phyloP scores from a whole-genome alignment of 2,329 filamentous ascomycete genomes.

The Scolecobasidium constrictum region DNA sequence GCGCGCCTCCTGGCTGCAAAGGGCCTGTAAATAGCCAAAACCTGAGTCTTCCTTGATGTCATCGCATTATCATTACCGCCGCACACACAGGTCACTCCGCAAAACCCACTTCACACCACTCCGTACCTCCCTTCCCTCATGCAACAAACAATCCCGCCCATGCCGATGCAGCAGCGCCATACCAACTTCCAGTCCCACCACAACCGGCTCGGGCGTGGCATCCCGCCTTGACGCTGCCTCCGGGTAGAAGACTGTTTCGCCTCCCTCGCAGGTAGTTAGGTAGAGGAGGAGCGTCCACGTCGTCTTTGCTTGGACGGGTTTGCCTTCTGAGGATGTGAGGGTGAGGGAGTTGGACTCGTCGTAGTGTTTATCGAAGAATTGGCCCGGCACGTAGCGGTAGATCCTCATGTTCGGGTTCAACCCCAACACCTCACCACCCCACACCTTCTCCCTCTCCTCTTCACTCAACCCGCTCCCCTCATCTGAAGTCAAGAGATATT shows the following conservation, averaged over 20 bases:
- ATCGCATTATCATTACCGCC: constrained; percentile 35
- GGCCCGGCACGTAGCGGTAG: constrained; percentile 74
- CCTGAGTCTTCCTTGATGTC: no score
- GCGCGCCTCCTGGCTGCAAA: constrained; percentile 1
- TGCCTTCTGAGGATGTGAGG: constrained; percentile 36
- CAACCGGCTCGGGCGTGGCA: constrained; percentile 48
- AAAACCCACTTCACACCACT: constrained; percentile 87
- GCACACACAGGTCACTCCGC: constrained; percentile 68
- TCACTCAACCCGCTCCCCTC: constrained; percentile 16
- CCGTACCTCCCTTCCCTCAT: constrained; percentile 72
- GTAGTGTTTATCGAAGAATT: constrained; percentile 91
- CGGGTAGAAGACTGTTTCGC: constrained; percentile 87
- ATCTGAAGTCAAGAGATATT: constrained; percentile 39
- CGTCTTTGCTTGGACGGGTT: constrained; percentile 48
- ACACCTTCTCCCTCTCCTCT: constrained; percentile 33
- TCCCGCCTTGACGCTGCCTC: constrained; percentile 31
- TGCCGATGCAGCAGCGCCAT: constrained; percentile 81
- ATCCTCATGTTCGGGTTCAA: constrained; percentile 82
- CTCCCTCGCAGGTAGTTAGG: constrained; percentile 71
- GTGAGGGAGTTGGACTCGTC: constrained; percentile 73
- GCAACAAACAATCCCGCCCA: constrained; percentile 78
- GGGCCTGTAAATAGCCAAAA: not conserved
- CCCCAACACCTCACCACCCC: constrained; percentile 70
- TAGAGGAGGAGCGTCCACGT: constrained; percentile 91
- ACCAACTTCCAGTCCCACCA: constrained; percentile 68